Evolutionary conservation across 768 basidiomycete species (phyloP), one percentile per base, ranked within the genome.

Genomic region (Candolleomyces eurysporus): DNA sequence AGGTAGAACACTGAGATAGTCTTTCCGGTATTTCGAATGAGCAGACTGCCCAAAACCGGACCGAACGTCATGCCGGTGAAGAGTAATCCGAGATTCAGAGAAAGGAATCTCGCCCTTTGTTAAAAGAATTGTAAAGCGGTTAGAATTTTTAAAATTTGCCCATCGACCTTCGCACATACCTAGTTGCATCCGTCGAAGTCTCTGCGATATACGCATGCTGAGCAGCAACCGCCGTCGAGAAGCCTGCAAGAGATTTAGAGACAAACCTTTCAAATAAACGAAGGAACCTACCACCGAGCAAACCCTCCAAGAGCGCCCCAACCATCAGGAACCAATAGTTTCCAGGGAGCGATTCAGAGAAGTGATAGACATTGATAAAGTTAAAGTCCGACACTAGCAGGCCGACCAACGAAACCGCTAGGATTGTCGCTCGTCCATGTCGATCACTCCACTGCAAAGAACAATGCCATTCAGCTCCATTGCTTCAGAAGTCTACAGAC

Each of bases 301-400:
- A 62, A 11, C 94, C 93, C 63, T 92, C 89, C 1, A 91, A 62
- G 6, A 85, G 61, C 10, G 88, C 84, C 1, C 88, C 87, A 19
- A 89, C 60, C 13, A 93, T 62, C 26, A 93, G 76, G 68, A 92
- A 88, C 82, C 90, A 89, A 71, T 94, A 95, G 6, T 91, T 90
- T 1, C 90, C 91, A 1, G 93, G 94, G 4, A 92, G 75, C 6
- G 73, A 66, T 57, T 84, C 75, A 42, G 84, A 82, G 68, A 80
- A 88, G 31, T 74, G 76, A 19, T 84, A 77, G 5, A 91, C 89
- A 46, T 89, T 66, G 54, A 96, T 79, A 65, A 94, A 86, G 63
- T 76, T 86, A 43, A 85, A 67, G 62, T 94, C 90, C 62, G 78
- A 80, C 46, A 86, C 52, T 9, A 94, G 72, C 11, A 88, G 68